Conservation (phyloP, 495 filamentous ascomycete species). For the Lepidopterella palustris region DNA sequence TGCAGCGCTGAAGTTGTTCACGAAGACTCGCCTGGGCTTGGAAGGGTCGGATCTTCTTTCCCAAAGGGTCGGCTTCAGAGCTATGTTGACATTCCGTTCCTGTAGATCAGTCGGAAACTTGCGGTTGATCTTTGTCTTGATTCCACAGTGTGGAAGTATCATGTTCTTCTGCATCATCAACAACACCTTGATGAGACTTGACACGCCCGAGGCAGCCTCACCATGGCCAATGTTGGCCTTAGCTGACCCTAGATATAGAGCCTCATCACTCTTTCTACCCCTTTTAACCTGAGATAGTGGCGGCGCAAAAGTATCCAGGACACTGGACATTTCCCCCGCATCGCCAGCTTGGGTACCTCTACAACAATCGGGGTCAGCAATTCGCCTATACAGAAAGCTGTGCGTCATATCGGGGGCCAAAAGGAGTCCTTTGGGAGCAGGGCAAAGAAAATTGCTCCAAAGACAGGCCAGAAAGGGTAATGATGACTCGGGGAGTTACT, state of each 20-base stretch:
- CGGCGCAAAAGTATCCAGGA: conserved; percentile 16
- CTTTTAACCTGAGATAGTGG: neutral
- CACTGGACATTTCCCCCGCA: conserved; percentile 13
- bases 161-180: conserved; percentile 37
- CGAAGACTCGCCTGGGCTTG: conserved; percentile 42
- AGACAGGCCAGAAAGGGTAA: too few relatives aligned
- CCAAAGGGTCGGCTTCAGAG: conserved; percentile 29
- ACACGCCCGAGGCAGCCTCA: conserved; percentile 33
- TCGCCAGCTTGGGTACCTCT: conserved; percentile 34
- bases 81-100: conserved; percentile 36
- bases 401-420: too few relatives aligned
- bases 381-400: too few relatives aligned
- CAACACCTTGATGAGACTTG: conserved; percentile 35
- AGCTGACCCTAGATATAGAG: conserved; percentile 31
- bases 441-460: too few relatives aligned
- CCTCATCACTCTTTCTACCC: neutral
- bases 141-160: conserved; percentile 37
- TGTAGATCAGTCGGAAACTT: conserved; percentile 27
- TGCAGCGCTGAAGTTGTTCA: conserved; percentile 64
- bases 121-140: conserved; percentile 41
- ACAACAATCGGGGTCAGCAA: too few relatives aligned
- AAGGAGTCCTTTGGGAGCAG: too few relatives aligned
- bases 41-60: neutral
- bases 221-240: conserved; percentile 37
- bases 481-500: too few relatives aligned